Conservation (phyloP, 805 yeast species). For the Millerozyma acaciae region DNA sequence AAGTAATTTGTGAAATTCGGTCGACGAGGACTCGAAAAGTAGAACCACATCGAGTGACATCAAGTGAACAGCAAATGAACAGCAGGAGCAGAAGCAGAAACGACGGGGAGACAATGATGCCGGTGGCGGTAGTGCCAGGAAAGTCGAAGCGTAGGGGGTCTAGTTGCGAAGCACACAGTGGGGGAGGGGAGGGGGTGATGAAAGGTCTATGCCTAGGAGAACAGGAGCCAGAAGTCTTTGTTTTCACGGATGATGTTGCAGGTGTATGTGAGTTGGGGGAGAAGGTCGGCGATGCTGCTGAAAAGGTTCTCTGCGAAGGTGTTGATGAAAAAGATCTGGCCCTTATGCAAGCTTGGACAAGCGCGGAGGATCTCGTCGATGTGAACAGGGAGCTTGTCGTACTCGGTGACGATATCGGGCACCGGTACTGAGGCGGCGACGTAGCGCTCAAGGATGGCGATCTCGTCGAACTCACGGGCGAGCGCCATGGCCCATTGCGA, state of each 20-base stretch:
- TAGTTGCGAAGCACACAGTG: no score
- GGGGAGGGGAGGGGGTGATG: no score
- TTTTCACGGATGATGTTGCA: constrained; percentile 51
- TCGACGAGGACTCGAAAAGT: no score
- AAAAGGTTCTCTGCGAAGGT: constrained; percentile 80
- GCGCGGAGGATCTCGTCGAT: constrained; percentile 42
- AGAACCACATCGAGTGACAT: no score
- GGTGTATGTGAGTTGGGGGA: constrained; percentile 61
- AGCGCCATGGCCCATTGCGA: constrained; percentile 86
- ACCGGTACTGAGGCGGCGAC: constrained; percentile 6
- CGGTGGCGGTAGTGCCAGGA: no score
- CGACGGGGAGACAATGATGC: no score
- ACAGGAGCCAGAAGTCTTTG: constrained; percentile 55
- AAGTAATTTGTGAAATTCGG: no score
- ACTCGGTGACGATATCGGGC: constrained; percentile 10
- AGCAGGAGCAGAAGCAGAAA: no score
- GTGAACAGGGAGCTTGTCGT: constrained; percentile 36
- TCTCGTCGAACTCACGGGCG: constrained; percentile 71
- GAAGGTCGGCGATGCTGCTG: constrained; percentile 51
- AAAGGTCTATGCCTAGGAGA: no score
- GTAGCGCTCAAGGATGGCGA: constrained; percentile 47
- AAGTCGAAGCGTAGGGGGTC: no score
- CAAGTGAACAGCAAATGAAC: no score
- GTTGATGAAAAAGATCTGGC: constrained; percentile 79
- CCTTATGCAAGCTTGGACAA: constrained; percentile 54